Base-by-base conservation (phyloP, 345 rosid genomes). In the Eucalyptus shirleyi region DNA sequence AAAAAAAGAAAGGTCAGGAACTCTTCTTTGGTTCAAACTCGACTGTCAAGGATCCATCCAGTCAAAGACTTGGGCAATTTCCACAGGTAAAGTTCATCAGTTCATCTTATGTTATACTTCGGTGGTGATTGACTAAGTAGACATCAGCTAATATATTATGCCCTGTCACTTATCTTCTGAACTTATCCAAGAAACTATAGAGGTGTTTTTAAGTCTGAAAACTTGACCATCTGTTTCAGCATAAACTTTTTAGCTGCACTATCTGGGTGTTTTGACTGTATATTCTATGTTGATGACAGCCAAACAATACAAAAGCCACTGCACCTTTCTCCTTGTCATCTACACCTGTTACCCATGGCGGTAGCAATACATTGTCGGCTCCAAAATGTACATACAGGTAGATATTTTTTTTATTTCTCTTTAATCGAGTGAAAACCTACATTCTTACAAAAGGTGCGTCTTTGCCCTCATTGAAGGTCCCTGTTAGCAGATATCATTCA, bases 401-500 rank as follows among this genome's bases (percentile, higher is more conserved):
- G 44, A 88, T 50, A 82, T 53, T 37, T 87, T 87, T 49, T 49
- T 56, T 83, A 72, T 65, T 69, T 90, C 67, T 67, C 34, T 40
- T 60, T 60, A 56, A 88, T 34, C 62, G 11, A 37, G 44, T 53
- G 69, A 50, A 56, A 60, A 65, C 44, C 16, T 91, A 80, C 89
- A 53, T 88, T 59, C 86, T 90, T 42, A 34, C 32, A 21, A 77
- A 89, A 87, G 97, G 65, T 92, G 24, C 88, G 28, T 87, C 45
- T 77, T 37, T 77, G 88, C 88, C 89, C 87, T 93, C 87, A 65
- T 92, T 91, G 89, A 92, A 98, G 99, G 96, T 97, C 99, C 81
- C 97, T 97, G 89, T 92, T 98, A 90, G 99, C 99, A 51, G 99
- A 96, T 91, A 95, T 96, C 89, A 96, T 98, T 90, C 96, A 96